Conservation (phyloP, 345 rosid species). For the Eucalyptus sideroxylon region DNA sequence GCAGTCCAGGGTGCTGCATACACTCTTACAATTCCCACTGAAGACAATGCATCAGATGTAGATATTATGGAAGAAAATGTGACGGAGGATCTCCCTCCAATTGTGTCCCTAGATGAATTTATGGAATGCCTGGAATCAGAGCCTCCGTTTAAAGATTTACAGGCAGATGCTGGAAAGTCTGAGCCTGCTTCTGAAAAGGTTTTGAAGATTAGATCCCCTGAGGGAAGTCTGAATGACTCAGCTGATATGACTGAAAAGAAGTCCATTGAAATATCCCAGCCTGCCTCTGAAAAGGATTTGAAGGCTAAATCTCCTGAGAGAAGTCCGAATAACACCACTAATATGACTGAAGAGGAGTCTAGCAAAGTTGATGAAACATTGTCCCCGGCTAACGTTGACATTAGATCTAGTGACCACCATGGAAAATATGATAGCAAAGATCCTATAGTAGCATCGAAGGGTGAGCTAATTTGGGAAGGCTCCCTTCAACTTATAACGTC, state of each 20-base stretch:
- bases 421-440: slow-evolving; percentile 5
- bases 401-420: background rate
- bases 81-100: slow-evolving; percentile 83
- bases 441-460: slow-evolving; percentile 12
- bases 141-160: slow-evolving; percentile 71
- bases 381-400: background rate
- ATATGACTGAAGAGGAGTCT: slow-evolving; percentile 8
- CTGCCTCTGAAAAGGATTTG: slow-evolving; percentile 16
- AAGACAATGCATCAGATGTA: slow-evolving; percentile 38
- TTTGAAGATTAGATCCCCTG: slow-evolving; percentile 17
- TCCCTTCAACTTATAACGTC: slow-evolving; percentile 51
- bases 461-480: slow-evolving; percentile 73
- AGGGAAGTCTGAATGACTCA: slow-evolving; percentile 7
- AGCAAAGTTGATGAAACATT: slow-evolving; percentile 1
- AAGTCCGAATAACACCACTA: slow-evolving; percentile 7
- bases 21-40: slow-evolving; percentile 53
- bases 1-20: slow-evolving; percentile 9
- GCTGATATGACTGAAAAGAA: slow-evolving; percentile 7
- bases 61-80: slow-evolving; percentile 78
- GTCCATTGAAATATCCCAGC: background rate
- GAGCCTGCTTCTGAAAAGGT: slow-evolving; percentile 15
- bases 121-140: slow-evolving; percentile 88
- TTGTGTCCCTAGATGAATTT: slow-evolving; percentile 82
- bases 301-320: slow-evolving; percentile 18
- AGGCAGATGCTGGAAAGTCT: slow-evolving; percentile 23